Base-by-base conservation (phyloP, 2,329 filamentous ascomycete species). In the Nothophaeocryptopus gaeumannii region DNA sequence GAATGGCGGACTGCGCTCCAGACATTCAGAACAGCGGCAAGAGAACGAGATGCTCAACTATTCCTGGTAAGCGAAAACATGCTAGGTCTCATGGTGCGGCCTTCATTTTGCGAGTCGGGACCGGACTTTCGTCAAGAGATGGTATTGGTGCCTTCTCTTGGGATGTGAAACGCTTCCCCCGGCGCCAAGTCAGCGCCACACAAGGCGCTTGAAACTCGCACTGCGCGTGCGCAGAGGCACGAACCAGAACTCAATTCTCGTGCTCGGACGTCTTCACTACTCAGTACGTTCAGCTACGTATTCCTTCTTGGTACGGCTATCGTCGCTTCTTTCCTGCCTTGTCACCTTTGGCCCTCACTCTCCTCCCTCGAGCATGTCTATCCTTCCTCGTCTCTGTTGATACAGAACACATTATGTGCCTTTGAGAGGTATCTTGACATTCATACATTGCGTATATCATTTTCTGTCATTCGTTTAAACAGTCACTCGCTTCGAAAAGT, bases 361-460 rank as follows among this genome's bases (percentile, higher is more conserved):
- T 34, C 14, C 35, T 42, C 32, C 35, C 45, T 44, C 14, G 35
- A 38, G 38, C 20, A 26, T 26, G 20, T 26, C 20, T 26, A 26
- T 26, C 7, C 7, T 26, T 4, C 20, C 20, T 26, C 20, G 7
- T 7, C 7, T 7, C 20, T 26, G 20, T 26, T 26, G 20, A 26
- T 26, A 26, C 20, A 3, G 20, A 26, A 26, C 20, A 26, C 32
- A 49, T 46, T 16, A 44, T 45, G 39, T 39, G 50, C 55, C 51
- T 54, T 57, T 53, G 55, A 57, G 44, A 57, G 55, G 51, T 57
- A 37, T 37, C 41, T 35, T 16, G 45, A 39, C 49, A 26, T 45
- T 50, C 30, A 36, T 47, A 43, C 13, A 15, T 39, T 48, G 4
- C 7, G 20, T 26, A 3, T 26, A 45, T 36, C 32, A 45, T 13